Percentiles rank a stretch among this genome's conserved stretches.
Evolutionary conservation across 371 early-diverging fungal genomes (phyloP).

Genomic region (Mortierella sp.): DNA sequence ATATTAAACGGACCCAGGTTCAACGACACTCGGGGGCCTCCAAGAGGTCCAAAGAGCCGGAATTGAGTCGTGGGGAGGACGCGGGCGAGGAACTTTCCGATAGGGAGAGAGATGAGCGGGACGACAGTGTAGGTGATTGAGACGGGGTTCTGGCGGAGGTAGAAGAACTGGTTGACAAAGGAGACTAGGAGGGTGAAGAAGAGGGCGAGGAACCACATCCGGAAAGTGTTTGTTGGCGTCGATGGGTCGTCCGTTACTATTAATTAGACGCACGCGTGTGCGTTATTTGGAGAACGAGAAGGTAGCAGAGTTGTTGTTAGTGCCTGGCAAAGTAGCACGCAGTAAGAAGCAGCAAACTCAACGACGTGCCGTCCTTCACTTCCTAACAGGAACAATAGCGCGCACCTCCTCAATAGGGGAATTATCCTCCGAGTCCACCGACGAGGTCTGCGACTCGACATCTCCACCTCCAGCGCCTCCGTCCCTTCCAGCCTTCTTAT

Average conservation of each 20-base stretch:
- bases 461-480: neutral
- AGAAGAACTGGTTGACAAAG: constrained; percentile 82
- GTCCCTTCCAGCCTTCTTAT: neutral
- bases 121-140: constrained; percentile 69
- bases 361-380: neutral
- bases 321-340: too few species aligned
- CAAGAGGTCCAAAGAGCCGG: constrained; percentile 69
- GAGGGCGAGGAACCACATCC: constrained; percentile 76
- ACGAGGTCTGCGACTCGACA: constrained; percentile 25
- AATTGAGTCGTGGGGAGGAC: constrained; percentile 62
- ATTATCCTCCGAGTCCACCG: constrained; percentile 58
- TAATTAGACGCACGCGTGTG: too few species aligned
- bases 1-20: constrained; percentile 82
- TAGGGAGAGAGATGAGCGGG: constrained; percentile 71
- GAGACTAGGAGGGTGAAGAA: constrained; percentile 71
- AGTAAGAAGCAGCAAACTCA: too few species aligned
- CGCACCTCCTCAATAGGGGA: constrained; percentile 82
- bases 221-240: constrained; percentile 76
- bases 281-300: too few species aligned
- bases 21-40: constrained; percentile 47
- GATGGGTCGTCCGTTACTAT: constrained; percentile 69
- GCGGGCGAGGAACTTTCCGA: constrained; percentile 73
- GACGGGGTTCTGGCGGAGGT: constrained; percentile 76
- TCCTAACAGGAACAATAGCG: constrained; percentile 68
- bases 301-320: too few species aligned